Base-by-base conservation (phyloP, 2,329 filamentous ascomycete species). In the Fusarium pseudonygamai region DNA sequence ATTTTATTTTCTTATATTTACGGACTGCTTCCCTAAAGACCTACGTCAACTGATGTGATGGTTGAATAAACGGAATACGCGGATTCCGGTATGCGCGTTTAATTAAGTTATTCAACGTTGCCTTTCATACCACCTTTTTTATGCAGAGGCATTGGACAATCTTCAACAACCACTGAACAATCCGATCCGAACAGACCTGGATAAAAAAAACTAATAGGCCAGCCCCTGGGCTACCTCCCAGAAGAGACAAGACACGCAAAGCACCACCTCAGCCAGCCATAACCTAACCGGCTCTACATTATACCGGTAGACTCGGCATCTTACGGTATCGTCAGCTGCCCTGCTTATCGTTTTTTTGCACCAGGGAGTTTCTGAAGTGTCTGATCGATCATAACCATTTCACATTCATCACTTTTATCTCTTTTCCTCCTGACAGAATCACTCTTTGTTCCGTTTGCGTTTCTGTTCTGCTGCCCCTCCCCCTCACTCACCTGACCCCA, bases 401-500 rank as follows among this genome's bases (percentile, higher is more conserved):
- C 42, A 36, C 58, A 42, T 53, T 32, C 24, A 26, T 60, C 50
- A 28, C 32, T 18, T 37, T 39, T 36, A 6, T 30, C 39, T 42
- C 46, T n/a, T 26, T 22, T 43, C 46, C 37, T 36, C 46, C 34
- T 40, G 22, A 26, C 60, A 46, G 36, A 45, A 28, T 28, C 28
- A 28, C 1, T 39, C 32, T 37, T 62, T 58, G 36, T 52, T 53
- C 43, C 24, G 5, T 26, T 42, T 24, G 42, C 20, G 45, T 40
- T 28, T 56, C 30, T 40, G n/a, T 18, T 39, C 42, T 55, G 57
- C 30, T 74, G 57, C 72, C 72, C 72, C 72, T 75, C 72, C 72
- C 72, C 72, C 72, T 74, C 72, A 55, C 72, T 74, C 72, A 50
- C 65, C 69, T 70, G 66, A 60, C 58, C 58, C 67, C 45, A 49